Evolutionary conservation across 2,329 filamentous ascomycete species (phyloP), one percentile per base, ranked within the genome.

Genomic region (Chrysosporium queenslandicum): DNA sequence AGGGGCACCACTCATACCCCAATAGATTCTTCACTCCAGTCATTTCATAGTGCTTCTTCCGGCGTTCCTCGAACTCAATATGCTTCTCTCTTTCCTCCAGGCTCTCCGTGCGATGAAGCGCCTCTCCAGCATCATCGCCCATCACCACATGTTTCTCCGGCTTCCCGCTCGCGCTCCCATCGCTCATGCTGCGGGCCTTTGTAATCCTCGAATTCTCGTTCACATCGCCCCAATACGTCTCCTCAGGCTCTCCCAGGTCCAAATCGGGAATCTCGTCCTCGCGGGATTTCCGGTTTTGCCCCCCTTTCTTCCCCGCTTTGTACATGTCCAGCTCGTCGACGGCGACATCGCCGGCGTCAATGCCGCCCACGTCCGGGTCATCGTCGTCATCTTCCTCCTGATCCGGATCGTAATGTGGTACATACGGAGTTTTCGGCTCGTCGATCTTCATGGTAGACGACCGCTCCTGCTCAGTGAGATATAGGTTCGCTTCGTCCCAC

Each of bases 41-140:
- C 92, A 98, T 98, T 77, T 98, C 92, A 71, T 98, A 98, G 71
- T 98, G 92, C 74, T 83, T 91, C 82, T 92, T 96, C 64, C 92
- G 81, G 75, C 88, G 78, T 72, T 87, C 77, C 73, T 96, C 90
- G 68, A 98, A 98, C 66, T 86, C 82, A 65, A 79, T 81, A 70
- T 98, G 92, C 76, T 97, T 96, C 74, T 92, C 88, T 56, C 76
- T 76, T 66, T 94, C 90, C 68, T 95, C 88, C 39, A 71, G 67
- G 4, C 71, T 82, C 74, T 65, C 80, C 78, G 69, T 80, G 27
- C 39, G 45, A 9, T 39, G 21, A 76, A 65, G 73, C 49, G 68
- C 68, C 57, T 62, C 60, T 55, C 62, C 60, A 11, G 63, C 67
- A 39, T 61, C 64, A 9, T 62, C 58, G 58, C 86, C 85, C 52